Percentiles rank a stretch among this genome's conserved stretches.
phyloP scores from a whole-genome alignment of 306 rosid genomes.

The Casuarina cunninghamiana region DNA sequence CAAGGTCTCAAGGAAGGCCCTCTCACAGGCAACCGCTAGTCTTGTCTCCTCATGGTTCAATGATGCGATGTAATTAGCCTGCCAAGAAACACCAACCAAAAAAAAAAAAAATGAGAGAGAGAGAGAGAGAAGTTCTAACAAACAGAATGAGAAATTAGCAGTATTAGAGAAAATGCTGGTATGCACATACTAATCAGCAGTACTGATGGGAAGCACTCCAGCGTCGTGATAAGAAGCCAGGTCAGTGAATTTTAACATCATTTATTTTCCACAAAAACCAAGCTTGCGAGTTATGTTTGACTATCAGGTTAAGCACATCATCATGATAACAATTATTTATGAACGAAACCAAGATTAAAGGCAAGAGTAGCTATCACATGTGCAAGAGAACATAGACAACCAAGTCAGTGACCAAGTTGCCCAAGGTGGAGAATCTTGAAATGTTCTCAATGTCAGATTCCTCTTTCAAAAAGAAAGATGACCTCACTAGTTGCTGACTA shows the following conservation, averaged over 20 bases:
- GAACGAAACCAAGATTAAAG: not conserved
- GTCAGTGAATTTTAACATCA: not conserved
- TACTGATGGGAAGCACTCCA: not conserved
- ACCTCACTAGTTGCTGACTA: not conserved
- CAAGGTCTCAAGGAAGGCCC: slow-evolving; percentile 72
- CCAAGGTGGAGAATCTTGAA: not conserved
- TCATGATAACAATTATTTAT: not conserved
- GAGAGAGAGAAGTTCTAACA: too few relatives aligned
- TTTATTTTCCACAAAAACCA: not conserved
- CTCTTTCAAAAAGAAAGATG: not conserved
- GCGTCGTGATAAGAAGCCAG: not conserved
- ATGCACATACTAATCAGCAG: not conserved
- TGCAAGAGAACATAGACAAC: too few relatives aligned
- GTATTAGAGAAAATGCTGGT: not conserved
- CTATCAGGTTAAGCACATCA: not conserved
- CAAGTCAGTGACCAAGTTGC: not conserved
- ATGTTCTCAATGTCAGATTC: not conserved
- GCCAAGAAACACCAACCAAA: slow-evolving; percentile 29
- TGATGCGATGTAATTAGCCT: slow-evolving; percentile 73
- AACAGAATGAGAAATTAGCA: not conserved
- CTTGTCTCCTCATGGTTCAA: slow-evolving; percentile 88
- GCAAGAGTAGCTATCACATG: not conserved
- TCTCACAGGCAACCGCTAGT: slow-evolving; percentile 76
- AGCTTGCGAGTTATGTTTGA: not conserved
- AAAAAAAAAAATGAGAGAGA: not conserved